Conservation (phyloP, 1,139 yeast species). For the Yamadazyma diddensiae region DNA sequence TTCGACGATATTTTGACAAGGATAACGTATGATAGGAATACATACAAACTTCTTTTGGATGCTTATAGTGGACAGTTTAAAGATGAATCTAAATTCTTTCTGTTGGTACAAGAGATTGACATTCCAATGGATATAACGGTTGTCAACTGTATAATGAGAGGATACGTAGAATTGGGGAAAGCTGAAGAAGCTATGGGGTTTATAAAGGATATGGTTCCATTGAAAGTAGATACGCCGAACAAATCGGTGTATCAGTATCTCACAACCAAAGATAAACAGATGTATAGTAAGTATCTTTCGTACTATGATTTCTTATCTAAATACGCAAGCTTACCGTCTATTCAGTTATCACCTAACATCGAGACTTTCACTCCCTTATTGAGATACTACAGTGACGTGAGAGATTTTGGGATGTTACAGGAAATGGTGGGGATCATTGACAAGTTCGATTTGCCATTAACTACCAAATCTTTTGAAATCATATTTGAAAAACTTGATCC, state of each 20-base stretch:
- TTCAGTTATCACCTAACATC: constrained; percentile 22
- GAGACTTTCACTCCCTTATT: constrained; percentile 26
- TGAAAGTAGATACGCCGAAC: background rate
- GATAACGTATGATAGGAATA: constrained; percentile 14
- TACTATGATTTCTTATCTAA: constrained; percentile 22
- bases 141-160: constrained; percentile 17
- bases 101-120: constrained; percentile 4
- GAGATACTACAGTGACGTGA: constrained; percentile 12
- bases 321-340: constrained; percentile 20
- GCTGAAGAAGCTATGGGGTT: constrained; percentile 14
- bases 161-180: constrained; percentile 12
- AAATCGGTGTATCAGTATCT: constrained; percentile 14
- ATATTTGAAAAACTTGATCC: constrained; percentile 11
- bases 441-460: constrained; percentile 21
- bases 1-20: constrained; percentile 10
- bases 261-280: constrained; percentile 18
- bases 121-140: constrained; percentile 17
- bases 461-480: constrained; percentile 23
- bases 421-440: constrained; percentile 13
- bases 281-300: constrained; percentile 17
- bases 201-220: constrained; percentile 2
- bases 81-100: constrained; percentile 6
- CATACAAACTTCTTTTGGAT: constrained; percentile 7
- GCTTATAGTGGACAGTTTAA: constrained; percentile 3
- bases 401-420: constrained; percentile 2